These are phyloP conservation scores for Trichoderma asperellum DNA, from an alignment of 2,329 filamentous ascomycete species.

Conservation along the genomic window DNA sequence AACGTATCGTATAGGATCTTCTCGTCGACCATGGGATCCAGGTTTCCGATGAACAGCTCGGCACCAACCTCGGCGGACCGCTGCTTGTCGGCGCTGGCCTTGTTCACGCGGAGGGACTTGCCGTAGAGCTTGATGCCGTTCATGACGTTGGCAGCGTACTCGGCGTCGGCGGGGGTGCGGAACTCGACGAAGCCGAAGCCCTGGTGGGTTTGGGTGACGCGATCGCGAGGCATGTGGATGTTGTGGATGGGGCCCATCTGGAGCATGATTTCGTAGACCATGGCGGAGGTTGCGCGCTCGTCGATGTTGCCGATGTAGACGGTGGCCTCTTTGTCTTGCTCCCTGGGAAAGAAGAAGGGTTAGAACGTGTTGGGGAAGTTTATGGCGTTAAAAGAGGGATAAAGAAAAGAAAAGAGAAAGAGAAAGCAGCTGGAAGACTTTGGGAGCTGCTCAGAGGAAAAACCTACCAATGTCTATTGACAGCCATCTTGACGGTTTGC, in stretches of 20 bases:
- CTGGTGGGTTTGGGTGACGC: conserved; percentile 94
- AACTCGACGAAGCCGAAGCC: conserved; percentile 99
- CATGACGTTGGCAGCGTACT: conserved; percentile 96
- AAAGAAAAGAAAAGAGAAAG: neutral
- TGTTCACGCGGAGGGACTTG: conserved; percentile 96
- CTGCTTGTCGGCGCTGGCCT: conserved; percentile 88
- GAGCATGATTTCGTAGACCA: conserved; percentile 97
- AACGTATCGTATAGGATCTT: conserved; percentile 95
- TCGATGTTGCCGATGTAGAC: conserved; percentile 99
- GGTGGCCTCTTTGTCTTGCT: conserved; percentile 97
- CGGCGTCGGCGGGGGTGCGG: conserved; percentile 90
- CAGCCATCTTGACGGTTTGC: conserved; percentile 60
- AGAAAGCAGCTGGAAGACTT: neutral
- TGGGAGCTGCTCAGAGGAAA: neutral
- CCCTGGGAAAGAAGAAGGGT: conserved; percentile 55
- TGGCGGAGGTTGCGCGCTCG: conserved; percentile 86
- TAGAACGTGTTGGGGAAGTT: conserved; percentile 9
- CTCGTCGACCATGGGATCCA: conserved; percentile 93
- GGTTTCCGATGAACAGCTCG: conserved; percentile 94
- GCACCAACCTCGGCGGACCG: conserved; percentile 92
- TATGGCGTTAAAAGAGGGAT: neutral
- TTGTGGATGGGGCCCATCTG: conserved; percentile 97
- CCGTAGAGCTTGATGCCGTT: conserved; percentile 92
- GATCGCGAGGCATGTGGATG: conserved; percentile 96
- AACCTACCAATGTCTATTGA: conserved; percentile 72